Evolutionary conservation across 73 alveolate genomes (phyloP), one percentile per base, ranked within the genome.

Genomic region (Paramecium biaurelia): DNA sequence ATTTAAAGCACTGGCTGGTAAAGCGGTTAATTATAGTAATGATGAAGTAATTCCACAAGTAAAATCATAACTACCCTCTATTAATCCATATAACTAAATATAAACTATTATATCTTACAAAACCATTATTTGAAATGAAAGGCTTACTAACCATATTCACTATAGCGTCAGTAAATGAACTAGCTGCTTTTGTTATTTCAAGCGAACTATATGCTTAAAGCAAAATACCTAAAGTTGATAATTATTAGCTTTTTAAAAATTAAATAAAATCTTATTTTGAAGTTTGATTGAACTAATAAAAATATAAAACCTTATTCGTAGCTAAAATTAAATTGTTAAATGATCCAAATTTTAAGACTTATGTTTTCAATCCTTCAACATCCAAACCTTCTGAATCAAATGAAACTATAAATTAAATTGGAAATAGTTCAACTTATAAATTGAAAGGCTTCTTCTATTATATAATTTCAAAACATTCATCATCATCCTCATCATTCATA

Each of bases 11-110:
- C 45, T 63, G 3, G 84, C 84, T 11, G 84, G 84, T 32, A 63
- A 30, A 1, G 49, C 45, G 26, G 84, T 63, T 32, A 63, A 63
- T 30, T 26, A 63, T 14, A 63, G 11, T 32, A 63, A 63, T 12
- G 84, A 63, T 63, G 84, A 63, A 11, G 84, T 63, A 15, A 63
- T 32, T 12, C 84, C 84, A 63, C 84, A 63, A 63, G 84, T 63
- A 6, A 63, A 63, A 63, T 24, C 84, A 63, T 63, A 63, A 30
- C 49, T 63, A 23, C 84, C 84, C 24, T 63, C 84, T 0, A 63
- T 63, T 18, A 63, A 32, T 11, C 84, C 84, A 63, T 63, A 63
- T 14, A 63, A 63, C 84, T 63, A 23, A 21, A 63, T 26, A 63
- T 53, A 53, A 53, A 8, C 4, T 63, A 14, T 14, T 63, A 28